Evolutionary conservation across 106 monocot genomes (phyloP), one percentile per base, ranked within the genome.

Genomic region (Narthecium ossifragum): DNA sequence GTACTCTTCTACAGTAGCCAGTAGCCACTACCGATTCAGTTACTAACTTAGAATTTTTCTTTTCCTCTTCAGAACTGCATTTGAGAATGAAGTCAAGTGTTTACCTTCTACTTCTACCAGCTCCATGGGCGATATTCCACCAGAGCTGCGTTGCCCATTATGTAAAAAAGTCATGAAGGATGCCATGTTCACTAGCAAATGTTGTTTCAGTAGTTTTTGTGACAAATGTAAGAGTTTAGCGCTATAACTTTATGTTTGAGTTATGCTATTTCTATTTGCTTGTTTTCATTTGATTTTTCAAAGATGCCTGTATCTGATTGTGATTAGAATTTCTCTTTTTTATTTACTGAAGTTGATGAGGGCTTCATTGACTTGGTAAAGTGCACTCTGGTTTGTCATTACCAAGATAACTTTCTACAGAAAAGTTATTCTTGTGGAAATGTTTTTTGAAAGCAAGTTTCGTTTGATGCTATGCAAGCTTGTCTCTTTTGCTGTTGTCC

Each of bases 131-230:
- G 68, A 76, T 60, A 32, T 76, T 54, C 84, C 79, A 20, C 75
- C 70, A 1, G 84, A 79, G 33, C 40, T 85, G 26, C 67, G 22
- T 22, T 85, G 84, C 51, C 79, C 72, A 26, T 56, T 85, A 23
- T 85, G 84, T 62, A 85, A 79, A 65, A 61, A 74, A 43, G 79
- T 73, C 6, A 84, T 84, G 78, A 78, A 63, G 51, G 83, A 78
- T 68, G 83, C 83, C 34, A 78, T 67, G 25, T 43, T 78, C 14
- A 75, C 78, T 2, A 75, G 73, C 77, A 77, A 84, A 47, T 84
- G 83, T 46, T 84, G 83, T 68, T 84, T 74, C 28, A 56, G 55
- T 26, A 84, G 83, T 63, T 78, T 85, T 34, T 79, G 78, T 68
- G 84, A 85, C 40, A 79, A 73, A 64, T 85, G 84, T 79, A 62